Evolutionary conservation across 495 filamentous ascomycete species (phyloP).

Genomic region (Xylaria castorea): DNA sequence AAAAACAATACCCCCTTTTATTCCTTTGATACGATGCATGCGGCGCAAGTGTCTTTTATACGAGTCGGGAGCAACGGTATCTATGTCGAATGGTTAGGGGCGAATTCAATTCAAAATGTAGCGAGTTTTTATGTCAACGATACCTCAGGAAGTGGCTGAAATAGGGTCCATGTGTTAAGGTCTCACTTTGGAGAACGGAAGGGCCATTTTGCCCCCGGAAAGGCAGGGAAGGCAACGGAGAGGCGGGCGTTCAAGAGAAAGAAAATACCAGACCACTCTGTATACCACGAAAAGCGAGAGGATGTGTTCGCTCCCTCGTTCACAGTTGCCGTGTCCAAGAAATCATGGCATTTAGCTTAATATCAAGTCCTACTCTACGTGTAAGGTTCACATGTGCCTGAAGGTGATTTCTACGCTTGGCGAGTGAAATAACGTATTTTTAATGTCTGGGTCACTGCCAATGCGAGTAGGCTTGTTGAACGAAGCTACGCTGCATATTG

Average conservation of each 20-base stretch:
- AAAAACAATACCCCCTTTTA: slow-evolving; percentile 8
- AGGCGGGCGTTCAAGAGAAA: slow-evolving; percentile 13
- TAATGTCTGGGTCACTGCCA: not conserved
- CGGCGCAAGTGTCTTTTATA: slow-evolving; percentile 22
- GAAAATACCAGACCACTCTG: slow-evolving; percentile 10
- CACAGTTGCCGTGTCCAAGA: not conserved
- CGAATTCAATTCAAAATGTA: slow-evolving; percentile 11
- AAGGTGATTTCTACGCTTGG: not conserved
- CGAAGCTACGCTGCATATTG: not conserved
- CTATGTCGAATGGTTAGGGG: slow-evolving; percentile 1
- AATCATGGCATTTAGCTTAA: slow-evolving; percentile 12
- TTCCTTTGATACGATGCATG: slow-evolving; percentile 13
- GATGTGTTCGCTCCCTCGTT: not conserved
- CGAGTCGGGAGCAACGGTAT: slow-evolving; percentile 1
- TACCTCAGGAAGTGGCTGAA: slow-evolving; percentile 11
- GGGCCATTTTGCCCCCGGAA: slow-evolving; percentile 1
- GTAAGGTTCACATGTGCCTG: not conserved
- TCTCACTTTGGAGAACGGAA: not conserved
- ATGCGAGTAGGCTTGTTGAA: not conserved
- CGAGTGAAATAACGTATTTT: not conserved
- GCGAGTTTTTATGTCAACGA: slow-evolving; percentile 22
- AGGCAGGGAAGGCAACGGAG: slow-evolving; percentile 8
- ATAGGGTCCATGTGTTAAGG: not conserved
- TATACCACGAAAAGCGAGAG: slow-evolving; percentile 7
- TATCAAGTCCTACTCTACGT: not conserved